Evolutionary conservation across 257 asterid species (phyloP).

Genomic region (Solanum phureja): DNA sequence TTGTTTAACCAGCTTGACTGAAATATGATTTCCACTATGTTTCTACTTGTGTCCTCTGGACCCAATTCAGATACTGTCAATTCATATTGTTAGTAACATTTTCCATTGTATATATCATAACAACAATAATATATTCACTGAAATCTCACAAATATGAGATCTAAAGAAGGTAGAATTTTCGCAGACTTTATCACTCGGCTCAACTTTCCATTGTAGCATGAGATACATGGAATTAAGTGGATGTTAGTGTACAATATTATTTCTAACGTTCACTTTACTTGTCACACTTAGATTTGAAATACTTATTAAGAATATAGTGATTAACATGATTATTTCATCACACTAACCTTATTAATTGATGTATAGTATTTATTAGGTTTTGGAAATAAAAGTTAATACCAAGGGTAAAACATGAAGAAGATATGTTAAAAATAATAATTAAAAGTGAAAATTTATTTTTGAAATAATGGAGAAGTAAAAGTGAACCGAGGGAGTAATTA

Average conservation of each 20-base stretch:
- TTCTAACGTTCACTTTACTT: background rate
- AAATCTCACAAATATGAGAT: too few relatives aligned
- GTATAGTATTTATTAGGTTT: background rate
- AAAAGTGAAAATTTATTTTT: too few relatives aligned
- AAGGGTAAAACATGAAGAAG: too few relatives aligned
- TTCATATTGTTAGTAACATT: background rate
- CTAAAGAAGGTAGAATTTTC: too few relatives aligned
- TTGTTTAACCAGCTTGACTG: conserved; percentile 91
- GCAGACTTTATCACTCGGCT: too few relatives aligned
- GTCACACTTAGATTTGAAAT: too few relatives aligned
- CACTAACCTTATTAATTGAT: too few relatives aligned
- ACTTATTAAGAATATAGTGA: background rate
- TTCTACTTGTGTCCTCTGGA: conserved; percentile 82
- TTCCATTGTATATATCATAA: background rate
- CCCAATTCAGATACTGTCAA: conserved; percentile 63
- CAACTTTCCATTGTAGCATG: background rate
- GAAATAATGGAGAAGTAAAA: too few relatives aligned
- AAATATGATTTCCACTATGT: conserved; percentile 89
- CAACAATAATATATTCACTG: background rate
- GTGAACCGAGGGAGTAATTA: background rate
- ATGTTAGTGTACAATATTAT: too few relatives aligned
- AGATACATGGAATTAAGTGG: background rate
- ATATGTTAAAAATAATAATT: too few relatives aligned
- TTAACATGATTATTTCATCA: background rate
- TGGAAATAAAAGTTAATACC: too few relatives aligned